These are phyloP conservation scores for Cyberlindnera xylosilytica DNA, from an alignment of 805 yeast species.

Conservation along the genomic window DNA sequence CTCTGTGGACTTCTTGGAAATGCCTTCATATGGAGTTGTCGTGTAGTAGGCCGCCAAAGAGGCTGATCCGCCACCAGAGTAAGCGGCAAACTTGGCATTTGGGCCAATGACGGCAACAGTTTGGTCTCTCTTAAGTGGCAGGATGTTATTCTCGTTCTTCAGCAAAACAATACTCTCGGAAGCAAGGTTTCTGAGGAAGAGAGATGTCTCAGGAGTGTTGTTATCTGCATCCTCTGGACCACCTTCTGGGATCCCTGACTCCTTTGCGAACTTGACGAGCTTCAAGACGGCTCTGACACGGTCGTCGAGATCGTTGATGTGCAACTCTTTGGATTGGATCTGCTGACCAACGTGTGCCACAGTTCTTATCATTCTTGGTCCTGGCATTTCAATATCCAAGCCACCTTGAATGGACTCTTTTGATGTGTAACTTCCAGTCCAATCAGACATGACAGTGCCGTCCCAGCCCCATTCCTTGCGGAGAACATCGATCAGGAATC, in stretches of 20 bases:
- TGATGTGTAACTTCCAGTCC: constrained; percentile 56
- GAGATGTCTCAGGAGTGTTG: constrained; percentile 45
- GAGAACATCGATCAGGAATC: constrained; percentile 43
- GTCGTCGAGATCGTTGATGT: constrained; percentile 40
- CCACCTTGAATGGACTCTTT: constrained; percentile 50
- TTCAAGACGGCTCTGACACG: constrained; percentile 48
- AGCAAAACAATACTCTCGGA: constrained; percentile 53
- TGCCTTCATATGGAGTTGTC: constrained; percentile 48
- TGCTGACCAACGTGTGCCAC: constrained; percentile 38
- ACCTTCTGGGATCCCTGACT: constrained; percentile 33
- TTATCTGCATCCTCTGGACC: constrained; percentile 30
- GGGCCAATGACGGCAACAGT: constrained; percentile 58
- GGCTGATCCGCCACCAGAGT: constrained; percentile 65
- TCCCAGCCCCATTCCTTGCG: constrained; percentile 56
- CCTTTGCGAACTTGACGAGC: constrained; percentile 43
- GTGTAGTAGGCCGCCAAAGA: constrained; percentile 45
- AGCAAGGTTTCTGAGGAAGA: constrained; percentile 42
- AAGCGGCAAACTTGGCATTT: constrained; percentile 47
- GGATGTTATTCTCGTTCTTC: constrained; percentile 45
- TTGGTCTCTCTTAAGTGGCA: constrained; percentile 45
- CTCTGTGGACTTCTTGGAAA: constrained; percentile 29
- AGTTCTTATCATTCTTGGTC: constrained; percentile 48
- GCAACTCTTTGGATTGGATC: constrained; percentile 39
- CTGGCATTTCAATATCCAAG: constrained; percentile 67
- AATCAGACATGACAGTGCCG: constrained; percentile 60